Evolutionary conservation across 345 rosid species (phyloP), one percentile per base, ranked within the genome.

Genomic region (Geranium rotundifolium): DNA sequence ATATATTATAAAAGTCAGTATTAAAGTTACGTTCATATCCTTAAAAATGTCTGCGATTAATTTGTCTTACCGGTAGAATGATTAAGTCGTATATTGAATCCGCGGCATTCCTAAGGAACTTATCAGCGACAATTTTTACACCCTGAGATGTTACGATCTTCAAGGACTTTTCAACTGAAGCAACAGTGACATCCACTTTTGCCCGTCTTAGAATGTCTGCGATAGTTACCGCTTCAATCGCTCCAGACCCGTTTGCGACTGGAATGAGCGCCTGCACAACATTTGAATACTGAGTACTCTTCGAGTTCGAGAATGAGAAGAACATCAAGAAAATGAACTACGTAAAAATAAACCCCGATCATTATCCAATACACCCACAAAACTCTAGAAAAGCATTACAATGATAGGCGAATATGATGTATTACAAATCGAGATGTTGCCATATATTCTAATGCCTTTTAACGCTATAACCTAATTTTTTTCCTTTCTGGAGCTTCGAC

Each of bases 61-160:
- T n/a, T n/a, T n/a, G n/a, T n/a, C n/a, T n/a, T n/a, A 92, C 98
- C 66, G 91, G 96, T 73, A 92, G 95, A 82, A 92, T 37, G 68
- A 92, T 85, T 58, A 89, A 59, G 73, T 92, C 95, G 66, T 84
- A 81, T 74, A 75, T 58, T 41, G 83, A 75, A 56, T 65, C 80
- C 49, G 85, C 77, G 62, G 84, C 88, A 64, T 81, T 85, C 29
- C 76, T 67, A 58, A 92, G 80, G 73, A 82, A 73, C 76, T 81
- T 84, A 72, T 89, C 95, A 1, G 98, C 89, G 56, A 89, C 71
- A 61, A 92, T 81, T 80, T 82, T 80, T 30, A 82, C 82, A 76
- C 96, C 87, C 61, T 66, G 93, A 17, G 91, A 89, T 55, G 84
- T 91, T 58, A 74, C 67, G 63, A 89, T 72, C 71, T 81, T 85